phyloP scores from a whole-genome alignment of 805 yeast species.

The Saturnispora halmiae region DNA sequence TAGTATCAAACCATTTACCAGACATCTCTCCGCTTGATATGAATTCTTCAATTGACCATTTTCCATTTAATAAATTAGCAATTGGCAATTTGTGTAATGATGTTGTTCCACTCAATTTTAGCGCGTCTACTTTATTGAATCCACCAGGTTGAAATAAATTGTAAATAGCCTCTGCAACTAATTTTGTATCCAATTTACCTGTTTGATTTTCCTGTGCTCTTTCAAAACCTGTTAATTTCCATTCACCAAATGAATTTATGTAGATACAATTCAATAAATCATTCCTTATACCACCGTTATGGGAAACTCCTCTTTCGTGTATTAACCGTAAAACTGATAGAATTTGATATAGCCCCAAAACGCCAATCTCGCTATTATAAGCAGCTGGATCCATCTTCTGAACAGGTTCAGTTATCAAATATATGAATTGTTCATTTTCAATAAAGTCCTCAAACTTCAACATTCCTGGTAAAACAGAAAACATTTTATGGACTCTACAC shows the following conservation, averaged over 20 bases:
- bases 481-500: conserved; percentile 40
- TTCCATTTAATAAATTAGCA: conserved; percentile 4
- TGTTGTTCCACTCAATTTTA: conserved; percentile 2
- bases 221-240: conserved; percentile 82
- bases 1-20: conserved; percentile 31
- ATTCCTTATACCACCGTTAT: conserved; percentile 49
- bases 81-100: conserved; percentile 4
- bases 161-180: conserved; percentile 4
- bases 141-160: neutral
- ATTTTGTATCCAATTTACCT: conserved; percentile 1
- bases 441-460: conserved; percentile 52
- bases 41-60: conserved; percentile 29
- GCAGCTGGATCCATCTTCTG: conserved; percentile 22
- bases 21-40: conserved; percentile 23
- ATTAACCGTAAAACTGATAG: conserved; percentile 48
- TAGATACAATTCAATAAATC: conserved; percentile 44
- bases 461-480: conserved; percentile 60
- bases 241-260: conserved; percentile 64
- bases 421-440: conserved; percentile 48
- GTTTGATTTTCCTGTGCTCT: conserved; percentile 40
- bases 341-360: conserved; percentile 50
- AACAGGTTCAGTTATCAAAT: conserved; percentile 61
- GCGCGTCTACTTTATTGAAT: neutral
- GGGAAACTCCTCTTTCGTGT: conserved; percentile 46
- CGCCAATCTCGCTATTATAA: conserved; percentile 28